Conservation (phyloP, 768 basidiomycete species). For the Asterophora parasitica region DNA sequence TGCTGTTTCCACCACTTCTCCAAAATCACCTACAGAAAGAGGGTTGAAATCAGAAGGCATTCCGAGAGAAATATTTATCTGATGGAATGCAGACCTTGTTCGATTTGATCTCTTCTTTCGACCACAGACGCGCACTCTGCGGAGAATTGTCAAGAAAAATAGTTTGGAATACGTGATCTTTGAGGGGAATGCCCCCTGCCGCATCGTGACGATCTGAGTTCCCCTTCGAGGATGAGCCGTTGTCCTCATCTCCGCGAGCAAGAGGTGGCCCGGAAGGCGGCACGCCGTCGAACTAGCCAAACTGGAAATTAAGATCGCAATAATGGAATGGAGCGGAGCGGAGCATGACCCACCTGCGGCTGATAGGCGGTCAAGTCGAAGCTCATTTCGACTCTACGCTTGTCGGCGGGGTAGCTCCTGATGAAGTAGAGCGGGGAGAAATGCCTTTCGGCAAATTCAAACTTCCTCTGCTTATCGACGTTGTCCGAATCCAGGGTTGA, state of each 20-base stretch:
- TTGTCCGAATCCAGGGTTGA: conserved; percentile 23
- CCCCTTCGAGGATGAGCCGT: conserved; percentile 3
- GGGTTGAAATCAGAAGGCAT: too few relatives aligned
- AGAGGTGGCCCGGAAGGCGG: too few relatives aligned
- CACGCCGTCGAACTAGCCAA: conserved; percentile 20
- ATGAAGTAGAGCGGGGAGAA: conserved; percentile 45
- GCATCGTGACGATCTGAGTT: too few relatives aligned
- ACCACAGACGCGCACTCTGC: conserved; percentile 36
- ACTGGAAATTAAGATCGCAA: neutral
- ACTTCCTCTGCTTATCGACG: conserved; percentile 21
- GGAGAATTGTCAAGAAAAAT: conserved; percentile 41
- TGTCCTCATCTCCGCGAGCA: too few relatives aligned
- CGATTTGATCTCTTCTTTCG: conserved; percentile 33
- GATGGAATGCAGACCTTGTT: conserved; percentile 20
- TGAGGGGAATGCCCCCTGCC: conserved; percentile 25
- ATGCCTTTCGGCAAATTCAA: conserved; percentile 32
- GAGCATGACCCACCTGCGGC: conserved; percentile 30
- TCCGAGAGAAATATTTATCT: too few relatives aligned
- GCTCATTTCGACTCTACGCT: conserved; percentile 47
- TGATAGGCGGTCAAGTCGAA: conserved; percentile 47
- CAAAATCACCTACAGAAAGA: conserved; percentile 25
- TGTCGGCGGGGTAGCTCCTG: conserved; percentile 37
- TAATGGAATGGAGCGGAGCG: too few relatives aligned
- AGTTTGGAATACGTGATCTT: conserved; percentile 46
- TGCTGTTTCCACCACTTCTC: conserved; percentile 54